These are phyloP conservation scores for Boletus bicolor DNA, from an alignment of 768 basidiomycete species.

Conservation along the genomic window DNA sequence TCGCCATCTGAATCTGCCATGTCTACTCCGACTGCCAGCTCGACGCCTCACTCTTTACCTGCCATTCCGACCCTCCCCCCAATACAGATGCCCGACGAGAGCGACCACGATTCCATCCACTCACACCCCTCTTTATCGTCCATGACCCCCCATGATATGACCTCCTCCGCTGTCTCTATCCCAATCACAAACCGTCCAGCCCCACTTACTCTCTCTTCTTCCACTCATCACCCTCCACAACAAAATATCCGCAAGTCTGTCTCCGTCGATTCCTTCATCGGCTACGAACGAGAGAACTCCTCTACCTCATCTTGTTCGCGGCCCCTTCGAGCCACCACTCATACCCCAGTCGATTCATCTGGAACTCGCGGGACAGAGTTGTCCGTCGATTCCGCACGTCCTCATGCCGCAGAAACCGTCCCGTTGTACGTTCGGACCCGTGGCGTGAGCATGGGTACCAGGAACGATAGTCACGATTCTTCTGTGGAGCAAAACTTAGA, in stretches of 20 bases:
- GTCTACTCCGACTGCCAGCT: conserved; percentile 13
- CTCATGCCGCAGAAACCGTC: conserved; percentile 23
- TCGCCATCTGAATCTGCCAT: conserved; percentile 20
- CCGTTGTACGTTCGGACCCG: conserved; percentile 46
- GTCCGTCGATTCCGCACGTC: conserved; percentile 26
- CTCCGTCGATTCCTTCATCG: conserved; percentile 74
- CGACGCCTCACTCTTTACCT: conserved; percentile 28
- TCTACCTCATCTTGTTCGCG: conserved; percentile 32
- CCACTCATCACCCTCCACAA: conserved; percentile 25
- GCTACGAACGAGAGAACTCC: conserved; percentile 38
- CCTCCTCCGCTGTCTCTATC: conserved; percentile 43
- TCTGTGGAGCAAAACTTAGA: conserved; percentile 46
- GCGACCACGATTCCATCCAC: conserved; percentile 21
- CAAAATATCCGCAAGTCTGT: conserved; percentile 63
- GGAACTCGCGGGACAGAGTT: conserved; percentile 29
- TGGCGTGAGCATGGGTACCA: conserved; percentile 53
- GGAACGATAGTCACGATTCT: conserved; percentile 40
- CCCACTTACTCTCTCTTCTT: conserved; percentile 6
- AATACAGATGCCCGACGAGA: conserved; percentile 39
- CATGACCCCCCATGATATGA: conserved; percentile 38
- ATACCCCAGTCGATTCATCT: conserved; percentile 35
- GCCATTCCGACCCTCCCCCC: conserved; percentile 44
- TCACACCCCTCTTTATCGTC: conserved; percentile 31
- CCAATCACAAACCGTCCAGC: conserved; percentile 19
- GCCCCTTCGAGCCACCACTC: conserved; percentile 37